Conservation (phyloP, 1,139 yeast species). For the Groenewaldozyma auringiensis region DNA sequence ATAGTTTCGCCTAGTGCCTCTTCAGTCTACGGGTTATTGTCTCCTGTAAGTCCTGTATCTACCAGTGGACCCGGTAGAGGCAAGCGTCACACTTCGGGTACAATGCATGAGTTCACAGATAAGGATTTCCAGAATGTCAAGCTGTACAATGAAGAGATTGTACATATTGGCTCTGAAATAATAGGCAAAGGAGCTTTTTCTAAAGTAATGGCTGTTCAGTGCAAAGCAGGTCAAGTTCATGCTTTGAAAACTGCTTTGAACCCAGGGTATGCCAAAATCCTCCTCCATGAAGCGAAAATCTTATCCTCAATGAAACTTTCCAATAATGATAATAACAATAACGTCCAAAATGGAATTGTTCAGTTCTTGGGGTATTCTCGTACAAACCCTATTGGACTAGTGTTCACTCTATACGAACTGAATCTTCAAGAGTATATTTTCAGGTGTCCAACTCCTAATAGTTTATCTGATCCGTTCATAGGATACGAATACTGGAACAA, state of each 20-base stretch:
- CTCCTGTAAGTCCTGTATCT: background rate
- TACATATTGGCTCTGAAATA: background rate
- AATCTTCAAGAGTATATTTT: slow-evolving; percentile 13
- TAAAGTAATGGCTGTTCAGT: slow-evolving; percentile 11
- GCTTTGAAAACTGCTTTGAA: slow-evolving; percentile 16
- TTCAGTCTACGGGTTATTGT: background rate
- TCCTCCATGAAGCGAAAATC: slow-evolving; percentile 15
- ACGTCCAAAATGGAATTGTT: slow-evolving; percentile 6
- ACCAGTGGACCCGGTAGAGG: background rate
- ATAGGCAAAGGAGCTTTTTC: slow-evolving; percentile 18
- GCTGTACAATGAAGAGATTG: slow-evolving; percentile 5
- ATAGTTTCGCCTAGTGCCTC: background rate
- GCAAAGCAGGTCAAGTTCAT: slow-evolving; percentile 7
- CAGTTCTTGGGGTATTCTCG: slow-evolving; percentile 14
- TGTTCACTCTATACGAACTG: slow-evolving; percentile 14
- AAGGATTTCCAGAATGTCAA: background rate
- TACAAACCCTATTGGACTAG: slow-evolving; percentile 9
- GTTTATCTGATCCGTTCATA: slow-evolving; percentile 10
- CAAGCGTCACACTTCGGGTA: background rate
- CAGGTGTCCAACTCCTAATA: slow-evolving; percentile 3
- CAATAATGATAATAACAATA: too few species aligned
- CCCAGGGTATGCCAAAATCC: slow-evolving; percentile 7
- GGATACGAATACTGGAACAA: slow-evolving; percentile 15
- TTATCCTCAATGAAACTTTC: slow-evolving; percentile 9
- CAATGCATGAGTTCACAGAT: background rate